These are phyloP conservation scores for Styphnolobium japonicum DNA, from an alignment of 306 rosid genomes.

Conservation along the genomic window DNA sequence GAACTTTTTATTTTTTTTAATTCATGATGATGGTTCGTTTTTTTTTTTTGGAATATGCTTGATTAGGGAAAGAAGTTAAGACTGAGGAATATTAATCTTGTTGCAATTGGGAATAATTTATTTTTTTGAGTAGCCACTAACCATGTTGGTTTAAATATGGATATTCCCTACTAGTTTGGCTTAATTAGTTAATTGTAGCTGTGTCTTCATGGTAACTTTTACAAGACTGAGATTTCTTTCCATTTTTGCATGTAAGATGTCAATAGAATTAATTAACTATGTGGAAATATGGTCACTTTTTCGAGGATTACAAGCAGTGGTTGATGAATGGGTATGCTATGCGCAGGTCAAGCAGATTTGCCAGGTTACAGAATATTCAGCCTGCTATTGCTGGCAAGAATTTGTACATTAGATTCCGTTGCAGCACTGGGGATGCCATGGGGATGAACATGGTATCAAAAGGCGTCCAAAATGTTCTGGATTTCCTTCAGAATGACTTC, in stretches of 20 bases:
- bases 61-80: background rate
- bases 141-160: background rate
- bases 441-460: slow-evolving; percentile 89
- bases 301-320: background rate
- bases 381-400: slow-evolving; percentile 65
- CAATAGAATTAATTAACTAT: background rate
- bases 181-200: background rate
- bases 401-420: slow-evolving; percentile 55
- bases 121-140: no score
- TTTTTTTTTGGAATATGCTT: no score
- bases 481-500: slow-evolving; percentile 55
- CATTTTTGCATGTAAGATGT: background rate
- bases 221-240: background rate
- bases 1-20: background rate
- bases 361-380: slow-evolving; percentile 52
- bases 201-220: background rate
- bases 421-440: slow-evolving; percentile 84
- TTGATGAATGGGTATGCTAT: slow-evolving; percentile 10
- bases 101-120: background rate
- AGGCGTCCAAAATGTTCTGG: slow-evolving; percentile 72
- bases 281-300: background rate
- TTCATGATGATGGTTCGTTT: no score
- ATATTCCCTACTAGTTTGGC: background rate
- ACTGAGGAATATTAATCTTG: background rate
- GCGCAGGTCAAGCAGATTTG: slow-evolving; percentile 70